phyloP scores from a whole-genome alignment of 208 protist genomes.

The Crithidia fasciculata region DNA sequence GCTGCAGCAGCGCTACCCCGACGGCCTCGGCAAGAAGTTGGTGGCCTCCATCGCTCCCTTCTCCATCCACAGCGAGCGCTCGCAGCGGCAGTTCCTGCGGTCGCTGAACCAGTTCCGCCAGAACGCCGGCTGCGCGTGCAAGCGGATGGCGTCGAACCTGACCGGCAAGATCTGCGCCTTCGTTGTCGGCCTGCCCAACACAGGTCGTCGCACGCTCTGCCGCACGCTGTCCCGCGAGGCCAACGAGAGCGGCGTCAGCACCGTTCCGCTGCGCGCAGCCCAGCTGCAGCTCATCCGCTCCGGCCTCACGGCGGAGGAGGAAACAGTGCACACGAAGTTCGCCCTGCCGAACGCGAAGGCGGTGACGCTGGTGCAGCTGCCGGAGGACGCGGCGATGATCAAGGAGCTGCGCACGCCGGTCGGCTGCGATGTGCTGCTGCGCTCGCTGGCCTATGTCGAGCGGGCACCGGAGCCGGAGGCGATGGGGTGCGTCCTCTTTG shows the following conservation, averaged over 20 bases:
- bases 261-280: slow-evolving; percentile 71
- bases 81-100: slow-evolving; percentile 57
- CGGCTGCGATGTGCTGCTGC: slow-evolving; percentile 79
- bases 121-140: slow-evolving; percentile 54
- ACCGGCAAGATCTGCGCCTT: slow-evolving; percentile 76
- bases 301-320: slow-evolving; percentile 35
- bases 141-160: slow-evolving; percentile 73
- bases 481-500: slow-evolving; percentile 74
- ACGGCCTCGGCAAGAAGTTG: slow-evolving; percentile 47
- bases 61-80: slow-evolving; percentile 69
- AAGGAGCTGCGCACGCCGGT: slow-evolving; percentile 55
- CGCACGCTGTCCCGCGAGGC: slow-evolving; percentile 51
- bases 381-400: slow-evolving; percentile 64
- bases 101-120: slow-evolving; percentile 73
- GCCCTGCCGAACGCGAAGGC: slow-evolving; percentile 82
- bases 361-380: slow-evolving; percentile 78
- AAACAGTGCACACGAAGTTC: slow-evolving; percentile 61
- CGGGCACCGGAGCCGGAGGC: slow-evolving; percentile 69
- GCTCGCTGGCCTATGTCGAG: slow-evolving; percentile 70
- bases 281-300: slow-evolving; percentile 76
- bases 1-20: slow-evolving; percentile 62
- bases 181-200: slow-evolving; percentile 86
- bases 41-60: slow-evolving; percentile 61
- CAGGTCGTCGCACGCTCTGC: slow-evolving; percentile 70
- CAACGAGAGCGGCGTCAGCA: slow-evolving; percentile 64